These are phyloP conservation scores for Drechmeria coniospora DNA, from an alignment of 2,329 filamentous ascomycete species.

Conservation along the genomic window DNA sequence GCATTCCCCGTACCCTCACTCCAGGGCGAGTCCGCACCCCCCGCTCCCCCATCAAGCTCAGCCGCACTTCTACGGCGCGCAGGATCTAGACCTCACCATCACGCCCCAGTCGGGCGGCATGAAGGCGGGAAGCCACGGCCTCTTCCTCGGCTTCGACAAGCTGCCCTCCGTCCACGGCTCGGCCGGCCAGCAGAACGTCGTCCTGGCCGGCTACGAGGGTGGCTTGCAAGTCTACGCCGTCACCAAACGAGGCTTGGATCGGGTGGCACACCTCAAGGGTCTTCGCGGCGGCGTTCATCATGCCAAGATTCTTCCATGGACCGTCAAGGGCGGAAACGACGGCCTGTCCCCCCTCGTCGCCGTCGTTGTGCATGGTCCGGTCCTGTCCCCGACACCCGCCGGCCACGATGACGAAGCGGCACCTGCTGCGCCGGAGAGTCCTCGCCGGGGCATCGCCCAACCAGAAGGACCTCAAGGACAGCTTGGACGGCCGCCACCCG, in stretches of 20 bases:
- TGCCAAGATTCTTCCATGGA: slow-evolving; percentile 70
- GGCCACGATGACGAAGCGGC: slow-evolving; percentile 22
- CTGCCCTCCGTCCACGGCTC: slow-evolving; percentile 31
- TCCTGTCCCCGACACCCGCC: slow-evolving; percentile 28
- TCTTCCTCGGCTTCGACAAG: slow-evolving; percentile 69
- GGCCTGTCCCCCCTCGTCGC: slow-evolving; percentile 58
- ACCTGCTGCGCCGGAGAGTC: slow-evolving; percentile 20
- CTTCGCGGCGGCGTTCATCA: slow-evolving; percentile 65
- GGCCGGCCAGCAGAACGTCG: slow-evolving; percentile 42
- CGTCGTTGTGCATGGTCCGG: slow-evolving; percentile 65
- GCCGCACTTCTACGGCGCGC: slow-evolving; percentile 60
- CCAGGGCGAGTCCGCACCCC: slow-evolving; percentile 33
- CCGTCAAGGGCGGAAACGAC: slow-evolving; percentile 33
- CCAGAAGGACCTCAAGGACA: slow-evolving; percentile 20
- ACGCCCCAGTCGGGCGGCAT: slow-evolving; percentile 37
- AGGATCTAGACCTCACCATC: slow-evolving; percentile 59
- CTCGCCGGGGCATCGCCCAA: slow-evolving; percentile 23
- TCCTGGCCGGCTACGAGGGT: slow-evolving; percentile 68
- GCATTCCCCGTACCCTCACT: slow-evolving; percentile 33
- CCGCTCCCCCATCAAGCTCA: slow-evolving; percentile 62
- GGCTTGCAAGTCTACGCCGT: slow-evolving; percentile 63
- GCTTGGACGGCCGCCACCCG: slow-evolving; percentile 17
- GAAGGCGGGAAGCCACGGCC: slow-evolving; percentile 52
- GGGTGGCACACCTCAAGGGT: slow-evolving; percentile 56
- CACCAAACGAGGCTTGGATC: slow-evolving; percentile 54